A percentile compares a stretch with the other conserved stretches of the same genome.
Evolutionary conservation across 2,329 filamentous ascomycete species (phyloP).

Genomic region (Paracorniculantispora psalliotae): DNA sequence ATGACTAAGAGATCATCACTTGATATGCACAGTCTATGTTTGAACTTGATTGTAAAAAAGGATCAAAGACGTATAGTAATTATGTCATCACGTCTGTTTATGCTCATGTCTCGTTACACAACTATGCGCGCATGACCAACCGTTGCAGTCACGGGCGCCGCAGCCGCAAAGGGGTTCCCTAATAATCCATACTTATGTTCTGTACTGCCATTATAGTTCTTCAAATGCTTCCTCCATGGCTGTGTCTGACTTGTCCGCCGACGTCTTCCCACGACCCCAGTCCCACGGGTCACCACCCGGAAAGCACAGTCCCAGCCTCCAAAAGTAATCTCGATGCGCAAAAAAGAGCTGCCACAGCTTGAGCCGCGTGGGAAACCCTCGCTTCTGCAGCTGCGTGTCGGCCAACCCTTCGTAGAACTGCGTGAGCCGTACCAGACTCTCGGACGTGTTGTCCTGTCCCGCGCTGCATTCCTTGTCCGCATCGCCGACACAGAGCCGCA

Average conservation of each 20-base stretch:
- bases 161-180: constrained; percentile 5
- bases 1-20: constrained; percentile 7
- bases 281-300: constrained; percentile 70
- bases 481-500: constrained; percentile 67
- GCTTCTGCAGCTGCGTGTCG: constrained; percentile 15
- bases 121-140: constrained; percentile 5
- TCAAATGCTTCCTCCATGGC: constrained; percentile 31
- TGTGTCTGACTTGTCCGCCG: background rate
- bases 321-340: constrained; percentile 95
- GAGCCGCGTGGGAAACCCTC: constrained; percentile 55
- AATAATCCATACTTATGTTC: background rate
- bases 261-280: constrained; percentile 51
- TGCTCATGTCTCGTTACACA: constrained; percentile 6
- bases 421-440: constrained; percentile 20
- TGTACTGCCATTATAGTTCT: constrained; percentile 32
- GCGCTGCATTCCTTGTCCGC: constrained; percentile 68
- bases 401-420: constrained; percentile 19
- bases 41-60: background rate
- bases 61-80: background rate
- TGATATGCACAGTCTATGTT: constrained; percentile 1
- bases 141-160: background rate
- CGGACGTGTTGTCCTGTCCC: constrained; percentile 42
- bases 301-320: constrained; percentile 83
- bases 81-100: background rate
- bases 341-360: constrained; percentile 92